Evolutionary conservation across 129 eudicot genomes (phyloP).

Genomic region (Flaveria linearis): DNA sequence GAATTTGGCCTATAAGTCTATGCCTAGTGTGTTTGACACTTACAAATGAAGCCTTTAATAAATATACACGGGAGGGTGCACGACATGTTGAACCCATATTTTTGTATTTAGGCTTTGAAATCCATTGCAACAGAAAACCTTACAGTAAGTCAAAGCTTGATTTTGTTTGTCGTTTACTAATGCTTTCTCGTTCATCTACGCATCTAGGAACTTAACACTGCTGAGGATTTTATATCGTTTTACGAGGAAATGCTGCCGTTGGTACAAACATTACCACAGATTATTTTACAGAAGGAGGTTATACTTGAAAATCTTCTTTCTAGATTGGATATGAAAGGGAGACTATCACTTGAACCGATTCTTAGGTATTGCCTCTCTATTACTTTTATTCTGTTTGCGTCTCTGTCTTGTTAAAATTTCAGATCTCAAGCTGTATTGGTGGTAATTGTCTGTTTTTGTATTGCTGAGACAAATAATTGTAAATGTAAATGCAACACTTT

Average conservation of each 20-base stretch:
- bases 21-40: background rate
- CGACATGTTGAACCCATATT: background rate
- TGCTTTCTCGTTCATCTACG: slow-evolving; percentile 1
- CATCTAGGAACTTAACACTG: slow-evolving; percentile 78
- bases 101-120: background rate
- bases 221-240: slow-evolving; percentile 91
- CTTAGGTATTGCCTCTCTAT: slow-evolving; percentile 51
- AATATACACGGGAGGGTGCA: slow-evolving; percentile 11
- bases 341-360: slow-evolving; percentile 79
- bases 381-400: background rate
- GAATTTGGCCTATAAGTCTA: background rate
- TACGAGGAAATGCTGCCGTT: slow-evolving; percentile 82
- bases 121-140: background rate
- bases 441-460: background rate
- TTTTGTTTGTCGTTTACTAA: background rate
- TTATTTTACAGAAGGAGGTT: slow-evolving; percentile 70
- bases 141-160: background rate
- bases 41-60: background rate
- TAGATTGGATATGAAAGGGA: slow-evolving; percentile 63
- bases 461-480: slow-evolving; percentile 1
- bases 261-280: slow-evolving; percentile 80
- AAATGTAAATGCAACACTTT: background rate
- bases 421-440: background rate
- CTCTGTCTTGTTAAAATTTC: background rate
- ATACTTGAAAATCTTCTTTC: slow-evolving; percentile 64